phyloP scores from a whole-genome alignment of 2,329 filamentous ascomycete species.

The Trichoderma cornu-damae region DNA sequence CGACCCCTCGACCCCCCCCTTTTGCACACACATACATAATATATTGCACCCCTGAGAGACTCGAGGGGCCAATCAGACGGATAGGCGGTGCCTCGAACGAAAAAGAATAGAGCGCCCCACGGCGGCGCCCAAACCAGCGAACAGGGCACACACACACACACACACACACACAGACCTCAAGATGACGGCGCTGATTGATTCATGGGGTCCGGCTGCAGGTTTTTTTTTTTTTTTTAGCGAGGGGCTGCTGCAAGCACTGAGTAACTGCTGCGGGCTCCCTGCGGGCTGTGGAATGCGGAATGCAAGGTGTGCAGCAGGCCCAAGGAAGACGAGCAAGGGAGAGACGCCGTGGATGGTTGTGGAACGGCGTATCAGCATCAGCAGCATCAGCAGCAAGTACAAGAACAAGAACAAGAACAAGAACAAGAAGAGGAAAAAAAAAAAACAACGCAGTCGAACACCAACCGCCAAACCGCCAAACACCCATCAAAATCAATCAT shows the following conservation, averaged over 20 bases:
- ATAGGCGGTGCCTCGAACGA: not conserved
- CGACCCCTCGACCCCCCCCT: not conserved
- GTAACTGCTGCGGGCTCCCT: not conserved
- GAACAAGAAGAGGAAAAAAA: no score
- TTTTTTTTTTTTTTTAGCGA: no score
- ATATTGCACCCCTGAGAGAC: not conserved
- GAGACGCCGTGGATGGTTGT: no score
- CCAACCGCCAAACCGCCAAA: no score
- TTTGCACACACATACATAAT: no score
- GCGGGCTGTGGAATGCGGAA: not conserved
- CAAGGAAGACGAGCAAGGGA: not conserved
- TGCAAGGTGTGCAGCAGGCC: not conserved
- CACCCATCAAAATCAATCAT: no score
- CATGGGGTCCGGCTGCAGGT: not conserved
- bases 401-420: no score
- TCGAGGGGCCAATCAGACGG: not conserved
- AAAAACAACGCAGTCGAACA: no score
- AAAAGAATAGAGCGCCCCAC: not conserved
- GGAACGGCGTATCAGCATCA: no score
- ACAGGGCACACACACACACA: no score
- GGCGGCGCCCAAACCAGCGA: slow-evolving; percentile 1
- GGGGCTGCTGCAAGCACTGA: not conserved
- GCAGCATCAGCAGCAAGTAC: no score
- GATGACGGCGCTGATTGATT: slow-evolving; percentile 9
- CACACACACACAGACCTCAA: no score